Evolutionary conservation across 805 yeast genomes (phyloP).

Genomic region (Saturnispora dispora): DNA sequence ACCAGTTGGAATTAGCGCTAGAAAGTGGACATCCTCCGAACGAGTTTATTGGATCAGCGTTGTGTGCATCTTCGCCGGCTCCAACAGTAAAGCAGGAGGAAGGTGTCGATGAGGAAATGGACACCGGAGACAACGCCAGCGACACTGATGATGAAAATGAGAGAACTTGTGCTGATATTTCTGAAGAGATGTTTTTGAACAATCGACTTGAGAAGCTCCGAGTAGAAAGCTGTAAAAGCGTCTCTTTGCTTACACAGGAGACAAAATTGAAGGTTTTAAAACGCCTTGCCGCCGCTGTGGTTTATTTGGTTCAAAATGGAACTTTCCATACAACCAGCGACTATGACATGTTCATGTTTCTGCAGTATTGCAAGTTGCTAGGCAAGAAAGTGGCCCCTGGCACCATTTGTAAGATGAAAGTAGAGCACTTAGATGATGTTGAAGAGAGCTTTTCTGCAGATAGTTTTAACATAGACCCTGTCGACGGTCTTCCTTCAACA

Average conservation of each 20-base stretch:
- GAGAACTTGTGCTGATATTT: neutral
- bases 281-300: constrained; percentile 10
- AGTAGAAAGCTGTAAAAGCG: neutral
- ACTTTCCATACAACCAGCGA: constrained; percentile 2
- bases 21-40: neutral
- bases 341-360: constrained; percentile 10
- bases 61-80: neutral
- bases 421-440: constrained; percentile 1
- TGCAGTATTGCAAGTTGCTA: constrained; percentile 8
- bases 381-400: constrained; percentile 3
- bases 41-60: neutral
- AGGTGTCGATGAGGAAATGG: neutral
- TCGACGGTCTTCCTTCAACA: neutral
- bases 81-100: neutral
- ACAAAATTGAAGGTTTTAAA: neutral
- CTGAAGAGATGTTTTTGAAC: constrained; percentile 7
- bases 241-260: neutral
- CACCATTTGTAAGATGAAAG: constrained; percentile 4
- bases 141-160: neutral
- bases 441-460: constrained; percentile 4
- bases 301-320: constrained; percentile 7
- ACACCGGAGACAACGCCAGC: neutral
- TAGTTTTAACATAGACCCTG: constrained; percentile 1
- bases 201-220: constrained; percentile 5
- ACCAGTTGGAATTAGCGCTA: neutral